Conservation (phyloP, 257 asterid genomes). For the Voacanga thouarsii region DNA sequence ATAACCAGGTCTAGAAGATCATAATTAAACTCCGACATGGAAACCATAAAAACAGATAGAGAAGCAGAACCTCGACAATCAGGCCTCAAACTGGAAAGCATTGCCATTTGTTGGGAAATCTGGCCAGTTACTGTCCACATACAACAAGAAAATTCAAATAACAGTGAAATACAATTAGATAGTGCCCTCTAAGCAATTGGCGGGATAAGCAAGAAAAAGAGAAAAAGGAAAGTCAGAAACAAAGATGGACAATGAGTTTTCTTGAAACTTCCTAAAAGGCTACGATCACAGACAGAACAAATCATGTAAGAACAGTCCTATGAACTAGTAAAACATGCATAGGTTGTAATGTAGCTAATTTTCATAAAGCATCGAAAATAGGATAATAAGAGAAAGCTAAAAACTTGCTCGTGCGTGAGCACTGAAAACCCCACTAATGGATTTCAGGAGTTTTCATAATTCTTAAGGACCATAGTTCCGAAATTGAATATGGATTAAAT, state of each 20-base stretch:
- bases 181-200: neutral
- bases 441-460: neutral
- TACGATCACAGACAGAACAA: neutral
- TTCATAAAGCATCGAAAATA: neutral
- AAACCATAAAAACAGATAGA: neutral
- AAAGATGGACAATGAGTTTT: neutral
- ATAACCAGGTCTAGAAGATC: neutral
- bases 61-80: slow-evolving; percentile 10
- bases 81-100: slow-evolving; percentile 5
- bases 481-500: no score
- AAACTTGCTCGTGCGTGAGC: neutral
- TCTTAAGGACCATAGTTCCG: neutral
- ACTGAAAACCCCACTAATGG: neutral
- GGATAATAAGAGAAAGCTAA: neutral
- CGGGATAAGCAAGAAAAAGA: neutral
- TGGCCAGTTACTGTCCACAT: neutral
- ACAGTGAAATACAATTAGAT: neutral
- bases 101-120: slow-evolving; percentile 8
- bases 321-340: neutral
- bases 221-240: neutral
- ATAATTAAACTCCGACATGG: neutral
- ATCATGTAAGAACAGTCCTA: neutral
- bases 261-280: neutral
- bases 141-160: neutral
- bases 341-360: neutral